Evolutionary conservation across 306 rosid species (phyloP).

Genomic region (Rosa persica): DNA sequence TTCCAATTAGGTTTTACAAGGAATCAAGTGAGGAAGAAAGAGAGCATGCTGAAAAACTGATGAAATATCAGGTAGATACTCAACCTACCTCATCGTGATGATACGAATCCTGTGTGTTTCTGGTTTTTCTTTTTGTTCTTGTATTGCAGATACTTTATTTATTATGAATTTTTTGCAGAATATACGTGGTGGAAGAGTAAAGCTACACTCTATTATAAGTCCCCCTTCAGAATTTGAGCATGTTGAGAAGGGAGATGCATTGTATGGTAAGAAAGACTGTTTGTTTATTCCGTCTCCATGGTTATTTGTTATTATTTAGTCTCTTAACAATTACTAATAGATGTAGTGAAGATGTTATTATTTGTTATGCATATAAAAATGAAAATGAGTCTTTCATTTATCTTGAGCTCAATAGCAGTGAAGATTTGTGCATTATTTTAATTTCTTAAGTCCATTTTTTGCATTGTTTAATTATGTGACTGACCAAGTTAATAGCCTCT

Average conservation of each 20-base stretch:
- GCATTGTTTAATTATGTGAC: not conserved
- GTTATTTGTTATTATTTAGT: not conserved
- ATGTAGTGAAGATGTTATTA: too few relatives aligned
- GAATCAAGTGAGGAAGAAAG: conserved; percentile 92
- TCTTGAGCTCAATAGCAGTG: not conserved
- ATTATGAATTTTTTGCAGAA: conserved; percentile 43
- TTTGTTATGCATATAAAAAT: not conserved
- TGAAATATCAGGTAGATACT: conserved; percentile 68
- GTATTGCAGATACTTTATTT: not conserved
- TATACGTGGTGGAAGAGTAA: conserved; percentile 81
- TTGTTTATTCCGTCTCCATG: not conserved
- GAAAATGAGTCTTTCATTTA: not conserved
- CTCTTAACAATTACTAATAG: not conserved
- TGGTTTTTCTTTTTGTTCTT: not conserved
- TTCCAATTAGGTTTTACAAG: conserved; percentile 59
- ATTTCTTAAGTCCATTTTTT: not conserved
- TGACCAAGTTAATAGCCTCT: not conserved
- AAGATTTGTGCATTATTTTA: not conserved
- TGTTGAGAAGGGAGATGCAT: conserved; percentile 72
- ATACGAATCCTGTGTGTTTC: not conserved
- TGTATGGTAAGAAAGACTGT: conserved; percentile 46
- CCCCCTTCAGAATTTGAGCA: conserved; percentile 68
- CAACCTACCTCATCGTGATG: not conserved
- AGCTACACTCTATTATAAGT: conserved; percentile 51
- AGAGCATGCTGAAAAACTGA: conserved; percentile 77